Base-by-base conservation (phyloP, 257 asterid species). In the Solanum pennellii region DNA sequence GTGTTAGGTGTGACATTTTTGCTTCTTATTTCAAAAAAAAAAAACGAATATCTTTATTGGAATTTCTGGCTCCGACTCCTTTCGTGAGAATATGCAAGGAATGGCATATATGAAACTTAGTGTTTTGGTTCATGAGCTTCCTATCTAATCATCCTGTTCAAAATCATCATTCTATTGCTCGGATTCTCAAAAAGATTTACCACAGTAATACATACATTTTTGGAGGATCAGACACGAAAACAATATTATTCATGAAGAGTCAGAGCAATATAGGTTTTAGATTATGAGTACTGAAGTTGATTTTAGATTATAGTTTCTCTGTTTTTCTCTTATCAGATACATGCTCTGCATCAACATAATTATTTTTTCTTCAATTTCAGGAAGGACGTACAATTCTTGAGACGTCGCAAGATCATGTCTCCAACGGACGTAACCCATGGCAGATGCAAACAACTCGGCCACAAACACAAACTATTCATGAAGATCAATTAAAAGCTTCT, bases 401-500 rank as follows among this genome's bases (percentile, higher is more conserved):
- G 87, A 92, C 76, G 72, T 92, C 89, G 45, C 88, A 62, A 45
- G 90, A 89, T 85, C 84, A 82, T 59, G 71, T 41, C 41, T 80
- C 89, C 23, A 87, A 89, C 39, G 80, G 74, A 73, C 49, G 12
- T 4, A 86, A 75, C 23, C 60, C 91, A 59, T 85, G 83, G 86
- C 90, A 84, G 89, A 62, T 82, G 74, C 89, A 90, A 85, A 45
- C 90, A 35, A 42, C 91, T 35, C 90, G 89, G 66, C 44, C 88
- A 9, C 90, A 52, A 45, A 89, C 86, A 84, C 82, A 74, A 74
- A 93, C 69, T 49, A 18, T 89, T 90, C 96, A 90, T 82, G 99
- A 95, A 88, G 98, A 93, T 88, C 94, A 93, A 92, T 90, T 97
- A 88, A 95, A 95, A 91, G 98, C 98, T 91, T 94, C 99, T 92